phyloP scores from a whole-genome alignment of 202 grass and related monocot genomes.

The Schoenoplectus tabernaemontani region DNA sequence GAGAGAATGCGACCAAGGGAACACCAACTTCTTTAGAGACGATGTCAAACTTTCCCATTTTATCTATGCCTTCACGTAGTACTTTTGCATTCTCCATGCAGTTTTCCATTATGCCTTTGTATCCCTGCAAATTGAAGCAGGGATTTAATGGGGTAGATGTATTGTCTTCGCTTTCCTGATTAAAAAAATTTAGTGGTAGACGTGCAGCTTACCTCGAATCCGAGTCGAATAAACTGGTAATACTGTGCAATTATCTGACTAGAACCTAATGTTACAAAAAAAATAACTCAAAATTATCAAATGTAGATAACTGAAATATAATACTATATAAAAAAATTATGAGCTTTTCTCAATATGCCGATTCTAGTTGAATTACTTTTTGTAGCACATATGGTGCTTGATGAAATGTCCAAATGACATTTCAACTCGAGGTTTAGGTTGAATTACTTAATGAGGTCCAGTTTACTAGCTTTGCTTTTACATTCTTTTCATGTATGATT shows the following conservation, averaged over 20 bases:
- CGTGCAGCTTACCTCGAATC: slow-evolving; percentile 48
- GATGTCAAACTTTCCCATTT: slow-evolving; percentile 51
- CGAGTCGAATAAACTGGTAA: slow-evolving; percentile 68
- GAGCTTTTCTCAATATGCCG: too few species aligned
- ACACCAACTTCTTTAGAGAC: slow-evolving; percentile 64
- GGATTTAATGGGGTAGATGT: neutral
- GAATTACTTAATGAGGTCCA: too few species aligned
- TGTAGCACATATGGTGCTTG: neutral
- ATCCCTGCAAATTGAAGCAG: slow-evolving; percentile 27
- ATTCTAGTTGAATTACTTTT: too few species aligned
- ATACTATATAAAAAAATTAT: too few species aligned
- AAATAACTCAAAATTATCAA: neutral
- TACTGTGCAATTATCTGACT: slow-evolving; percentile 82
- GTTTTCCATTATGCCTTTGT: slow-evolving; percentile 70
- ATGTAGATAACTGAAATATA: neutral
- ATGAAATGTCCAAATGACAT: neutral
- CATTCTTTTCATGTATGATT: neutral
- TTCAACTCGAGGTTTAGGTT: neutral
- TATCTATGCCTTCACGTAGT: slow-evolving; percentile 48
- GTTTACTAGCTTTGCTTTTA: too few species aligned
- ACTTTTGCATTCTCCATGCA: slow-evolving; percentile 56
- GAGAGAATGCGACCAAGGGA: slow-evolving; percentile 65
- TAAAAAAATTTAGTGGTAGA: neutral
- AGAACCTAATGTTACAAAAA: slow-evolving; percentile 25
- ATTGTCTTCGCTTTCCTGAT: neutral